Evolutionary conservation across 2,329 filamentous ascomycete genomes (phyloP), one percentile per base, ranked within the genome.

Genomic region (Exophiala bonariae): DNA sequence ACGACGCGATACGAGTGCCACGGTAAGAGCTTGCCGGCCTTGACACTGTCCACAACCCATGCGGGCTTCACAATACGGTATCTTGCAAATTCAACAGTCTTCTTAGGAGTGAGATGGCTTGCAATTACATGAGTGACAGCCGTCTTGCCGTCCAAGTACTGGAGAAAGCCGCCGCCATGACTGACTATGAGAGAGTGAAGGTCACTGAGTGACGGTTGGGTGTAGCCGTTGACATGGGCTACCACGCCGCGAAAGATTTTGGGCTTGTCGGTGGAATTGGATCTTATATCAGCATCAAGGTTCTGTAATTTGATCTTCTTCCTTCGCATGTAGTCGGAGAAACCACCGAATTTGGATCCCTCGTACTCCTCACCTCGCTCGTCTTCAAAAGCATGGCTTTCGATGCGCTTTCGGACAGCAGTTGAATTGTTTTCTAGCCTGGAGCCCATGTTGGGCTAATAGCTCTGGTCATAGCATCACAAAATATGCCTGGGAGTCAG

Each of bases 241-340:
- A 96, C 90, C 7, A 97, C 79, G 1, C 89, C 90, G 58, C 86
- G 89, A 75, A 99, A 99, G 42, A 99, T 89, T 52, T 81, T 82
- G 8, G 90, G 89, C 55, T 87, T 89, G 56, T 85, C 83, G 0
- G 73, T 68, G 1, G 83, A 80, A 3, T 81, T 74, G 23, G 86
- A 79, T 49, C 92, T 84, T 35, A 95, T 75, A 44, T 95, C 82
- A 7, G 83, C 84, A 68, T 99, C 93, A 22, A 93, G 80, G 62
- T 99, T 99, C 67, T 97, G 93, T 3, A 99, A 78, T 65, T 99
- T 99, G 67, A 96, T 83, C 76, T 95, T 96, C 75, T 99, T 99
- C 46, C 91, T 85, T 40, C 91, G 80, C 65, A 96, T 95, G 67
- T 97, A 99, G 63, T 97, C 92, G 18, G 77, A 71, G 61, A 97